phyloP scores from a whole-genome alignment of 2,329 filamentous ascomycete species.

The Pyrenophora tritici-repentis region DNA sequence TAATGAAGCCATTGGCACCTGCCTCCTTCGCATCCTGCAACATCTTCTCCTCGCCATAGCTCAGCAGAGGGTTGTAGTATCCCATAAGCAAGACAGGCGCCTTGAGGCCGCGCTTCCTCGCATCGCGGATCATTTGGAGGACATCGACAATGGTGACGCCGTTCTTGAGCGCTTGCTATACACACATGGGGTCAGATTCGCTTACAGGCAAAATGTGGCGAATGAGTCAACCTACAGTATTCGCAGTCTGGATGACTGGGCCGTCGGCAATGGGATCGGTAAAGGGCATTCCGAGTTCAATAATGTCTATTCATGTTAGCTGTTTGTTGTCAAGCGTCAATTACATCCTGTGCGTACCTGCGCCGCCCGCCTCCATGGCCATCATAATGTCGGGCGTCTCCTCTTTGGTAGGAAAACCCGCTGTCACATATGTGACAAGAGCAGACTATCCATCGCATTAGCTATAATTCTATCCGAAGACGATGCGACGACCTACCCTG shows the following conservation, averaged over 20 bases:
- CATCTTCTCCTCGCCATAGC: conserved; percentile 90
- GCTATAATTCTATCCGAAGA: background rate
- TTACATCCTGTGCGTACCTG: conserved; percentile 62
- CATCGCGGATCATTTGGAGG: conserved; percentile 81
- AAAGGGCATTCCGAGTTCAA: conserved; percentile 95
- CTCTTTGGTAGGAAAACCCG: conserved; percentile 83
- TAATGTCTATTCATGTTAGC: conserved; percentile 68
- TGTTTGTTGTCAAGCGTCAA: background rate
- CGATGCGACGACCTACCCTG: conserved; percentile 39
- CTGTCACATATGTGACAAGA: conserved; percentile 94
- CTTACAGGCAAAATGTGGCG: conserved; percentile 18
- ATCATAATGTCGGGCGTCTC: conserved; percentile 84
- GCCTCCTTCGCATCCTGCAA: conserved; percentile 81
- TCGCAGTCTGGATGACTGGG: conserved; percentile 93
- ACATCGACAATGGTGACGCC: conserved; percentile 81
- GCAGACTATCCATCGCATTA: conserved; percentile 64
- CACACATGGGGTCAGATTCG: conserved; percentile 19
- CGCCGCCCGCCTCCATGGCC: conserved; percentile 88
- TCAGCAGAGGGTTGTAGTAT: conserved; percentile 96
- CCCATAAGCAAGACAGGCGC: conserved; percentile 94
- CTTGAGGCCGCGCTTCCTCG: conserved; percentile 75
- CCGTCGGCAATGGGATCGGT: conserved; percentile 98
- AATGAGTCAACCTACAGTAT: conserved; percentile 66
- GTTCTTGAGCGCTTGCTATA: conserved; percentile 75
- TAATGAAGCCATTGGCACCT: conserved; percentile 93